These are phyloP conservation scores for Collybiopsis confluens DNA, from an alignment of 768 basidiomycete genomes.

Conservation along the genomic window DNA sequence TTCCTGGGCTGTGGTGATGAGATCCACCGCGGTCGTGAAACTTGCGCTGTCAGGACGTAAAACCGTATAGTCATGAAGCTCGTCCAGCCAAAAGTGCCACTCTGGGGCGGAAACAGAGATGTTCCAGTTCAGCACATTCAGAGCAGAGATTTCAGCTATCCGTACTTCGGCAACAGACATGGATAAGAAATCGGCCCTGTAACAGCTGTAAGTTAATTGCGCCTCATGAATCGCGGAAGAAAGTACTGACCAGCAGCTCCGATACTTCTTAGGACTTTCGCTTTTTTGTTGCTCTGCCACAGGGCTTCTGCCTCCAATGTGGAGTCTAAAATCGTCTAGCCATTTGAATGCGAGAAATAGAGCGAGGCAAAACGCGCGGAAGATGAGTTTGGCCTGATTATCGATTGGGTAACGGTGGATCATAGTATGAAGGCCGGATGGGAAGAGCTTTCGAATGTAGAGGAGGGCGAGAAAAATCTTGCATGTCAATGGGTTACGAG, in stretches of 20 bases:
- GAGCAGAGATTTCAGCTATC: background rate
- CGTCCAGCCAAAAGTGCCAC: slow-evolving; percentile 6
- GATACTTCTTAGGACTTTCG: slow-evolving; percentile 3
- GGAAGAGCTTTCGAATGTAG: background rate
- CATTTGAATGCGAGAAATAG: slow-evolving; percentile 7
- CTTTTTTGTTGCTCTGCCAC: background rate
- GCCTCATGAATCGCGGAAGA: background rate
- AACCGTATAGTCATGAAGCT: background rate
- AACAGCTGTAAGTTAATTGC: background rate
- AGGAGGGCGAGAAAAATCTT: background rate
- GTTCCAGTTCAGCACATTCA: slow-evolving; percentile 6
- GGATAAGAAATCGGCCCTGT: background rate
- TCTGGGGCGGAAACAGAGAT: slow-evolving; percentile 4
- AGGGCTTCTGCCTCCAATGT: background rate
- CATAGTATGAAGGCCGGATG: background rate
- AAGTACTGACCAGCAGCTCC: background rate
- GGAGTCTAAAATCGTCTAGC: background rate
- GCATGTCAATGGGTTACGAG: background rate
- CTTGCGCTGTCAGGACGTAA: background rate
- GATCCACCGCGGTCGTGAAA: background rate
- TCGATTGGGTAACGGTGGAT: background rate
- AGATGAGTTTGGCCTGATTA: background rate
- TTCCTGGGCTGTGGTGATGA: background rate
- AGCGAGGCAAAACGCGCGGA: background rate
- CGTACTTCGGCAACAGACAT: slow-evolving; percentile 1